phyloP scores from a whole-genome alignment of 768 basidiomycete genomes.

The Trametes cubensis region DNA sequence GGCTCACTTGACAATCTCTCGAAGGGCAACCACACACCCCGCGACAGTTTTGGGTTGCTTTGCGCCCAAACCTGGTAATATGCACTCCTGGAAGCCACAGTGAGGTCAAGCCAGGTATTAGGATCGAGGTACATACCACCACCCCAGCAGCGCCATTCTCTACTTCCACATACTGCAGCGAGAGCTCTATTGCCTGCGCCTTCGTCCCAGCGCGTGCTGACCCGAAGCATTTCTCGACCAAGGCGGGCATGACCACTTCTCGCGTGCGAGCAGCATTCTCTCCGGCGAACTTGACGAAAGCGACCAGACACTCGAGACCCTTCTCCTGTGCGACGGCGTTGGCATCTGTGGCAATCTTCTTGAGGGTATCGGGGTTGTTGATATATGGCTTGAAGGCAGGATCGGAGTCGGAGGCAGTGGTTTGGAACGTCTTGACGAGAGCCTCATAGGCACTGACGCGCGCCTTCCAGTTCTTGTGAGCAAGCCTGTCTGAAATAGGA shows the following conservation, averaged over 20 bases:
- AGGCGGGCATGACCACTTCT: slow-evolving; percentile 79
- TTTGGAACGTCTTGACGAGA: slow-evolving; percentile 84
- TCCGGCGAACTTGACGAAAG: slow-evolving; percentile 89
- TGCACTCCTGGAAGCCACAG: slow-evolving; percentile 45
- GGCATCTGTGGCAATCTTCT: slow-evolving; percentile 85
- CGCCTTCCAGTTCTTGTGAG: slow-evolving; percentile 99
- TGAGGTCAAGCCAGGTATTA: slow-evolving; percentile 6
- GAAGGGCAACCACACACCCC: slow-evolving; percentile 73
- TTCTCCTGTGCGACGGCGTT: slow-evolving; percentile 99
- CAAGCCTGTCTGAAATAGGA: slow-evolving; percentile 75
- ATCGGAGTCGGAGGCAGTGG: slow-evolving; percentile 90
- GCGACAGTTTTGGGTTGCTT: slow-evolving; percentile 96
- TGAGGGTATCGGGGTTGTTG: slow-evolving; percentile 74
- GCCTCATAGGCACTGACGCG: slow-evolving; percentile 90
- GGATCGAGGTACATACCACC: slow-evolving; percentile 63
- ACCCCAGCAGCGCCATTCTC: slow-evolving; percentile 88
- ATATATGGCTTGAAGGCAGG: slow-evolving; percentile 91
- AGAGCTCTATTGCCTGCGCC: slow-evolving; percentile 81
- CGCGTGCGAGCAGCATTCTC: slow-evolving; percentile 83
- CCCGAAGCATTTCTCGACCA: slow-evolving; percentile 96
- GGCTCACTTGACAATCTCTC: slow-evolving; percentile 80
- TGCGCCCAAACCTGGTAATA: slow-evolving; percentile 81
- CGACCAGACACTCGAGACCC: slow-evolving; percentile 85
- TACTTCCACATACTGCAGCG: slow-evolving; percentile 89
- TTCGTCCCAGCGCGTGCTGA: slow-evolving; percentile 90